phyloP scores from a whole-genome alignment of 495 filamentous ascomycete species.

The Aspergillus baeticus region DNA sequence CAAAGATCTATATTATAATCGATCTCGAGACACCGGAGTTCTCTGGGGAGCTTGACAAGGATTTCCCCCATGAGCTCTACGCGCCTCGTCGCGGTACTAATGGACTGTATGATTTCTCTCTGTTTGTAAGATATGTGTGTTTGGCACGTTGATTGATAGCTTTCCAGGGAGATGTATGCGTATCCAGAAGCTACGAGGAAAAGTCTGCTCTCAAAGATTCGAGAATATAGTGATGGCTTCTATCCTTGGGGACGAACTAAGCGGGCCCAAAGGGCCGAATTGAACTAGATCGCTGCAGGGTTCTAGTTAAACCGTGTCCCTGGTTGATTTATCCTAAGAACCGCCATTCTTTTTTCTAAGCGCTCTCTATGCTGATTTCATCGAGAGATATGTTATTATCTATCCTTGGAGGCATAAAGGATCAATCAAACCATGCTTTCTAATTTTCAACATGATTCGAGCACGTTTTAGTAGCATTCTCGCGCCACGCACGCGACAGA shows the following conservation, averaged over 20 bases:
- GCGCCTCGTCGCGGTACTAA: background rate
- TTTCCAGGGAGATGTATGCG: background rate
- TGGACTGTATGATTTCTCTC: background rate
- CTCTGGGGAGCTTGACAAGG: constrained; percentile 5
- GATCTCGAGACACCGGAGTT: constrained; percentile 6
- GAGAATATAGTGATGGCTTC: constrained; percentile 1
- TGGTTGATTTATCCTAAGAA: too few relatives aligned
- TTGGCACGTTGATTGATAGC: background rate
- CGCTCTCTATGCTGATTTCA: too few relatives aligned
- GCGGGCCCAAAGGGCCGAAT: background rate
- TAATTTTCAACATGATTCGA: too few relatives aligned
- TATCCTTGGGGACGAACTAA: constrained; percentile 4
- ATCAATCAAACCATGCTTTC: too few relatives aligned
- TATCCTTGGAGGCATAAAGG: too few relatives aligned
- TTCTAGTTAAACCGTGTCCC: too few relatives aligned
- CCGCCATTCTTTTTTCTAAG: too few relatives aligned
- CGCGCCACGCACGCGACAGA: too few relatives aligned
- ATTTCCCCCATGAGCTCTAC: constrained; percentile 11
- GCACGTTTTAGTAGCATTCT: too few relatives aligned
- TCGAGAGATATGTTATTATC: too few relatives aligned
- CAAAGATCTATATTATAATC: constrained; percentile 13
- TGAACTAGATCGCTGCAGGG: too few relatives aligned
- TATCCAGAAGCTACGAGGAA: background rate
- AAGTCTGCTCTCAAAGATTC: constrained; percentile 7
- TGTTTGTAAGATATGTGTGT: too few relatives aligned